A percentile compares a stretch with the other conserved stretches of the same genome.
phyloP scores from a whole-genome alignment of 192 early-diverging fungal species.

The Jimgerdemannia flammicorona region DNA sequence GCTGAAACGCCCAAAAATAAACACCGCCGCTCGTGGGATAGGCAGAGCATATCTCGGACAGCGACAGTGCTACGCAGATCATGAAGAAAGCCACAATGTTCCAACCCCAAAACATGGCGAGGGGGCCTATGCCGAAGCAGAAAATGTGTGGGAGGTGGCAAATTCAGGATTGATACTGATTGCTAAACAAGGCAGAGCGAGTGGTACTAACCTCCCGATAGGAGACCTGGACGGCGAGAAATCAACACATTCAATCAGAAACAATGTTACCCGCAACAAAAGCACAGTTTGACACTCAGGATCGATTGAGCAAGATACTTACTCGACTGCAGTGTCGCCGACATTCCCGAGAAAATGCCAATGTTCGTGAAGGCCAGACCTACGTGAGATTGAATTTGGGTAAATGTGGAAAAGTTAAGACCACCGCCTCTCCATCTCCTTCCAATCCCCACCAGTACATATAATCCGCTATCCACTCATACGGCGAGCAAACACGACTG shows the following conservation, averaged over 20 bases:
- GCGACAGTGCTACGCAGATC: slow-evolving; percentile 28
- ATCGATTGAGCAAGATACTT: neutral
- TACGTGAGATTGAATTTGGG: neutral
- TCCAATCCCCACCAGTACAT: too few species aligned
- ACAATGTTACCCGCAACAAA: neutral
- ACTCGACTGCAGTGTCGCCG: slow-evolving; percentile 28
- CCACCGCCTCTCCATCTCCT: too few species aligned
- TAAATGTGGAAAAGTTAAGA: neutral
- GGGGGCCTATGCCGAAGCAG: neutral
- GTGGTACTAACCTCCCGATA: slow-evolving; percentile 13
- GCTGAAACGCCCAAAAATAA: slow-evolving; percentile 16
- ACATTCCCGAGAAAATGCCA: slow-evolving; percentile 27
- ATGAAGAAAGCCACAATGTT: slow-evolving; percentile 28
- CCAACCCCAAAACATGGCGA: slow-evolving; percentile 30
- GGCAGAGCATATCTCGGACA: slow-evolving; percentile 46
- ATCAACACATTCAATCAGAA: neutral
- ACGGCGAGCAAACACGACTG: neutral
- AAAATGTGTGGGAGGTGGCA: neutral
- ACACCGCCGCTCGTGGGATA: slow-evolving; percentile 29
- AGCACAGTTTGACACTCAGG: neutral
- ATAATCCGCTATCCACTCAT: neutral
- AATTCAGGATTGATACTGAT: neutral
- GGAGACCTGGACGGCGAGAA: slow-evolving; percentile 9
- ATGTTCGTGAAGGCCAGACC: slow-evolving; percentile 32
- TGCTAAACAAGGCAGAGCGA: neutral